Evolutionary conservation across 345 rosid species (phyloP).

Genomic region (Viola odorata): DNA sequence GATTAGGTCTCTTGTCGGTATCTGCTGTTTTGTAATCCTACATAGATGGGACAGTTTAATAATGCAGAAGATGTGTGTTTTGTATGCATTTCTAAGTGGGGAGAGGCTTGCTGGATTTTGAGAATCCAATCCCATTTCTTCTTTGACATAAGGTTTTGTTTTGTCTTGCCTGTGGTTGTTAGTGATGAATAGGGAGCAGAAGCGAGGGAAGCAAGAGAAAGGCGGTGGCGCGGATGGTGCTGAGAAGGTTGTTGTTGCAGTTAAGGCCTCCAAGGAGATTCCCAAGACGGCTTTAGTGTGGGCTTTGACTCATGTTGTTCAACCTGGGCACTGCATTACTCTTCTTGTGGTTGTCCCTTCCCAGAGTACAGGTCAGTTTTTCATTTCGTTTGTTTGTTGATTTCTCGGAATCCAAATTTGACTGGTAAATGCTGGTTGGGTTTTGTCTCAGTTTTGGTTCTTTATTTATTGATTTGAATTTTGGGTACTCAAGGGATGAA

Average conservation of each 20-base stretch:
- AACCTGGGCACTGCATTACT: slow-evolving; percentile 91
- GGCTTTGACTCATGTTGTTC: slow-evolving; percentile 98
- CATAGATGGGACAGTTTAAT: slow-evolving; percentile 40
- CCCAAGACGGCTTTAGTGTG: slow-evolving; percentile 87
- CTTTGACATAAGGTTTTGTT: too few species aligned
- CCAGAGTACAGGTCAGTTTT: slow-evolving; percentile 52
- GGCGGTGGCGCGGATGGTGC: slow-evolving; percentile 38
- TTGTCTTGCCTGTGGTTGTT: slow-evolving; percentile 14
- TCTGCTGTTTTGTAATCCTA: slow-evolving; percentile 30
- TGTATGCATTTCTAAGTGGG: not conserved
- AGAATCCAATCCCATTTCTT: too few species aligned
- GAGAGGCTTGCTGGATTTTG: too few species aligned
- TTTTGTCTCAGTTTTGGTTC: not conserved
- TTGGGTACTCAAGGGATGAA: not conserved
- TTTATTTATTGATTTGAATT: not conserved
- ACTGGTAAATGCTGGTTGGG: not conserved
- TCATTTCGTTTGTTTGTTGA: slow-evolving; percentile 4
- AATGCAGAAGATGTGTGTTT: slow-evolving; percentile 20
- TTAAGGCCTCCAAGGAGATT: slow-evolving; percentile 93
- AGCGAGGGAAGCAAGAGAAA: slow-evolving; percentile 51
- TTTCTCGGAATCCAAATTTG: slow-evolving; percentile 2
- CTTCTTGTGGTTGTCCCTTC: slow-evolving; percentile 82
- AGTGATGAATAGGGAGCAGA: slow-evolving; percentile 54
- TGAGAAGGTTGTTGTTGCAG: slow-evolving; percentile 85
- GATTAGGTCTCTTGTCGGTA: slow-evolving; percentile 31